Evolutionary conservation across 306 rosid species (phyloP), one percentile per base, ranked within the genome.

Genomic region (Prunus dulcis): DNA sequence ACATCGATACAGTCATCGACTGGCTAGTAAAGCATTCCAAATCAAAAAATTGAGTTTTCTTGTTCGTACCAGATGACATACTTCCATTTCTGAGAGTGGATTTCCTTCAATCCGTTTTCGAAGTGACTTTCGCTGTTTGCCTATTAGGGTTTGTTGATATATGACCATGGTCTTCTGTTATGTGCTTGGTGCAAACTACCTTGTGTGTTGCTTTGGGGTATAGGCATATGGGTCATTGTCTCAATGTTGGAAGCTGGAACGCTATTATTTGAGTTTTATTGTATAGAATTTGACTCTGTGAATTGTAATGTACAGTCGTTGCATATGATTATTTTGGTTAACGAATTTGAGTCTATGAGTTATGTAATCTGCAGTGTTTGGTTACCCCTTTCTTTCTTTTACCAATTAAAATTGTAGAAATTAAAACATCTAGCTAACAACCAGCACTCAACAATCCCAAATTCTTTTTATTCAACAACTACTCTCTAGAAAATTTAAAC

Each of bases 21-120:
- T 89, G 91, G 87, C 90, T 91, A 43, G 78, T 86, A 55, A 89
- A 89, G 88, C 91, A 86, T 83, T 91, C 91, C 3, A 89, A 87
- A 86, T 77, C 87, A 22, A 86, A 71, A 75, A 90, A 86, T 46
- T 85, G 86, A 90, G 80, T 38, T 57, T 55, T 80, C 50, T 45
- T 60, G 23, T 64, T 58, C 43, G 11, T 38, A 56, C 27, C 14
- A 1, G 22, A 38, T 72, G 53, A 56, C 55, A 38, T 6, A 20
- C 52, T 56, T 38, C 76, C 75, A n/a, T 51, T 22, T 76, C 78
- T 23, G 52, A 55, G 82, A 72, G 77, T 76, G 68, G 85, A 72
- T 64, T 74, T 77, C 43, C 43, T 38, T 38, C 55, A 63, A 76
- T 64, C 64, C 20, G 55, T 50, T 74, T 57, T 41, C 5, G 66